Base-by-base conservation (phyloP, 2,329 filamentous ascomycete genomes). In the Trichophyton benhamiae region DNA sequence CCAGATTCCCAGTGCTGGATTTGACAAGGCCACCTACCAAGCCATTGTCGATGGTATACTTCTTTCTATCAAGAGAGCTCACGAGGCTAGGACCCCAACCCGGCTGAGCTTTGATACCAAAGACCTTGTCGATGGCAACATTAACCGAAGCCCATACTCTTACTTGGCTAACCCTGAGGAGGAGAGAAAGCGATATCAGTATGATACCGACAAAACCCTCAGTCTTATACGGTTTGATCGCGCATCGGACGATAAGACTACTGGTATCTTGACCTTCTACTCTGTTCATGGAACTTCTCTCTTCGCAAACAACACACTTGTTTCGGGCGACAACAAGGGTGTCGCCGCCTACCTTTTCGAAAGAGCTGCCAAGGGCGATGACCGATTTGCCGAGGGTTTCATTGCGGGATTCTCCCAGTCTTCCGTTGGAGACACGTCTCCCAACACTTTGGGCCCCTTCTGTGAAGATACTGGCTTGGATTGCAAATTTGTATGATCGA, bases 301-400 rank as follows among this genome's bases (percentile, higher is more conserved):
- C 74, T 83, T 91, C 25, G 87, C 88, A 60, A 96, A 96, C 75
- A 96, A 96, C 74, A 96, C 91, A 0, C 80, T 96, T 13, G 83
- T 94, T 58, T 86, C 91, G 2, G 92, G 89, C n/a, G 92, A 97
- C 73, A 97, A 97, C 77, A 97, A 97, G 76, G 92, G 92, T 11
- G 89, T 96, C 5, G 91, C 92, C 1, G 88, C 91, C 0, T 87
- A 87, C 70, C 77, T 96, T 11, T 86, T 96, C 60, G 92, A 97
- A 71, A 82, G 87, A 66, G 85, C 82, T 59, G 79, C 87, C 57
- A 71, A 76, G 1, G 74, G 72, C n/a, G 78, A 83, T 17, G 69
- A 77, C 1, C 78, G 76, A 17, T 84, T 85, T 38, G 80, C 82
- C 0, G 77, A 83, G 1, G 82, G 80, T 8, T 96, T 95, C 67